phyloP scores from a whole-genome alignment of 78 protist genomes.

The Capsaspora owczarzaki region DNA sequence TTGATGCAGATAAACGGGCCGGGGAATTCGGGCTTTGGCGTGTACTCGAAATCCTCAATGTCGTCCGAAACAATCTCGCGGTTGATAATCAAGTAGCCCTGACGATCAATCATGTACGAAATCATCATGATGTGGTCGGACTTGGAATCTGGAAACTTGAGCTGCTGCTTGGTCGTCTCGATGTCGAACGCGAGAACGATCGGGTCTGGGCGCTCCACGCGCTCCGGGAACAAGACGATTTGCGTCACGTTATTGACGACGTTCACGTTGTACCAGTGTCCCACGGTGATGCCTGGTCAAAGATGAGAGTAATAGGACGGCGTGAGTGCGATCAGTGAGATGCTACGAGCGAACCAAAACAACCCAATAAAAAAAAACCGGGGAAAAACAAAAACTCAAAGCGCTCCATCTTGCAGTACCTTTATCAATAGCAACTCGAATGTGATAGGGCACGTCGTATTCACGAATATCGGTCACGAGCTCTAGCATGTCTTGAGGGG shows the following conservation, averaged over 20 bases:
- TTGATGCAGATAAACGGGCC: slow-evolving; percentile 88
- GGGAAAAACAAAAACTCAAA: neutral
- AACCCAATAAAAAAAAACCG: neutral
- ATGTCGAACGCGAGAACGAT: slow-evolving; percentile 96
- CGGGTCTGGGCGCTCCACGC: slow-evolving; percentile 69
- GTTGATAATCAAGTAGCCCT: slow-evolving; percentile 92
- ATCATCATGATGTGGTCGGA: slow-evolving; percentile 91
- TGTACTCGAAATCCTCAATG: slow-evolving; percentile 90
- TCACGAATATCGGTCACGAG: slow-evolving; percentile 58
- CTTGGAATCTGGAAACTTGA: slow-evolving; percentile 90
- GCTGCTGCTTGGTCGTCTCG: slow-evolving; percentile 91
- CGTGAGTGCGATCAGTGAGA: neutral
- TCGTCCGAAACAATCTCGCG: slow-evolving; percentile 86
- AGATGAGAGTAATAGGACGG: neutral
- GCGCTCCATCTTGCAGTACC: neutral
- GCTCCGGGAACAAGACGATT: slow-evolving; percentile 16
- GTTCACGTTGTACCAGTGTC: slow-evolving; percentile 57
- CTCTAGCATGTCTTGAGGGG: neutral
- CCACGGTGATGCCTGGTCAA: slow-evolving; percentile 20
- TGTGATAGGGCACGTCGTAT: slow-evolving; percentile 93
- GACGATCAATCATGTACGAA: slow-evolving; percentile 92
- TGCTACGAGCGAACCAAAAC: neutral
- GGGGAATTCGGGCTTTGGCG: slow-evolving; percentile 84
- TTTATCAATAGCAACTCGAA: slow-evolving; percentile 86
- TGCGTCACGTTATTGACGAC: too few species aligned